Conservation (phyloP, 495 filamentous ascomycete genomes). For the Lasiosphaeris hirsuta region DNA sequence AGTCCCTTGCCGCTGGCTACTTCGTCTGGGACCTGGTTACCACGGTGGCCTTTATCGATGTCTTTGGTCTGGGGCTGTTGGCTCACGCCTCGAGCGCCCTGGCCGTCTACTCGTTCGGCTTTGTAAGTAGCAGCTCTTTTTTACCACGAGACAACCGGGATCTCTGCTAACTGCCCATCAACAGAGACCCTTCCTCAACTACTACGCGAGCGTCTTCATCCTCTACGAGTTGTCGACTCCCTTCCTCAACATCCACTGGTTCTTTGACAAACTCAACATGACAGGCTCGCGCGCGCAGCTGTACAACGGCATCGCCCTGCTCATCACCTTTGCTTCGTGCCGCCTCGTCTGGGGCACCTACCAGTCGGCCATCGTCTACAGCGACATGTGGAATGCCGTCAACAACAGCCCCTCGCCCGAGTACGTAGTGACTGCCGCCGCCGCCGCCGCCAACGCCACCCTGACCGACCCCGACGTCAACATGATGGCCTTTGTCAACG, state of each 20-base stretch:
- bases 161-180: not conserved
- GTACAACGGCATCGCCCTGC: constrained; percentile 77
- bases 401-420: constrained; percentile 33
- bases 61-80: constrained; percentile 86
- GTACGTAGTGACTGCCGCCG: constrained; percentile 21
- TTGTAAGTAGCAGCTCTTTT: constrained; percentile 60
- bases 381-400: constrained; percentile 71
- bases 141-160: not conserved
- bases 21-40: constrained; percentile 90
- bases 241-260: constrained; percentile 98
- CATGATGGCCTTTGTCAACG: constrained; percentile 45
- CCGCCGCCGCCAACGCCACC: constrained; percentile 26
- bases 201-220: constrained; percentile 85
- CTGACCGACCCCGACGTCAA: constrained; percentile 35
- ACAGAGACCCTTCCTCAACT: constrained; percentile 91
- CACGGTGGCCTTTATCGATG: constrained; percentile 62
- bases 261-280: constrained; percentile 94
- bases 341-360: constrained; percentile 91
- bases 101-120: constrained; percentile 84
- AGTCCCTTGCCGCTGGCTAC: constrained; percentile 86
- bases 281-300: constrained; percentile 78
- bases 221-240: constrained; percentile 96
- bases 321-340: constrained; percentile 77
- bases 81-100: constrained; percentile 86
- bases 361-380: constrained; percentile 70